Percentiles rank a stretch among this genome's conserved stretches.
Evolutionary conservation across 208 protist species (phyloP).

Genomic region (Sergeia podlipaevii): DNA sequence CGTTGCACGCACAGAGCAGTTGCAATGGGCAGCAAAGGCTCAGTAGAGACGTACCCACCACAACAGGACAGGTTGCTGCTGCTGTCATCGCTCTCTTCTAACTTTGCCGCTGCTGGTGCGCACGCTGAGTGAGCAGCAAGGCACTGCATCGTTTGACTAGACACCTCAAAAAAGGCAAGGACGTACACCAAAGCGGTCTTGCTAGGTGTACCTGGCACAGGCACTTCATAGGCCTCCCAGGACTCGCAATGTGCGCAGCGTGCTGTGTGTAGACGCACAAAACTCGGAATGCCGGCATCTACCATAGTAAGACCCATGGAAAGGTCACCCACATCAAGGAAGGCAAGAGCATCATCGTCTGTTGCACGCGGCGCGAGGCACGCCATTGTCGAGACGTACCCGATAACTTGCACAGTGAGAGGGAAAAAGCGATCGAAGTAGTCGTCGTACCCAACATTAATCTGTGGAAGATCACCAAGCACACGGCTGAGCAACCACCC

Average conservation of each 20-base stretch:
- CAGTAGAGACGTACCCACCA: slow-evolving; percentile 46
- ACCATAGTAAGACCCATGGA: slow-evolving; percentile 78
- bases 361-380: slow-evolving; percentile 52
- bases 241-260: slow-evolving; percentile 18
- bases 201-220: slow-evolving; percentile 20
- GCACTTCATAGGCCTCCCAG: slow-evolving; percentile 61
- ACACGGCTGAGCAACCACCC: slow-evolving; percentile 81
- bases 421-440: slow-evolving; percentile 81
- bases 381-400: slow-evolving; percentile 80
- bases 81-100: slow-evolving; percentile 1
- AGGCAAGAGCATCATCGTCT: slow-evolving; percentile 32
- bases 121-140: slow-evolving; percentile 5
- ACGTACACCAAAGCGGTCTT: slow-evolving; percentile 50
- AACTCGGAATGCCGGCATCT: slow-evolving; percentile 75
- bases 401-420: slow-evolving; percentile 59
- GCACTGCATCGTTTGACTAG: slow-evolving; percentile 32
- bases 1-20: slow-evolving; percentile 59
- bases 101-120: too few relatives aligned
- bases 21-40: slow-evolving; percentile 76
- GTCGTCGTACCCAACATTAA: slow-evolving; percentile 83
- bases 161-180: slow-evolving; percentile 70
- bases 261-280: slow-evolving; percentile 63
- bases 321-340: slow-evolving; percentile 77
- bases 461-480: slow-evolving; percentile 53
- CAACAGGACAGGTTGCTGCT: slow-evolving; percentile 54